Conservation (phyloP, 345 rosid genomes). For the Eucalyptus shirleyi region DNA sequence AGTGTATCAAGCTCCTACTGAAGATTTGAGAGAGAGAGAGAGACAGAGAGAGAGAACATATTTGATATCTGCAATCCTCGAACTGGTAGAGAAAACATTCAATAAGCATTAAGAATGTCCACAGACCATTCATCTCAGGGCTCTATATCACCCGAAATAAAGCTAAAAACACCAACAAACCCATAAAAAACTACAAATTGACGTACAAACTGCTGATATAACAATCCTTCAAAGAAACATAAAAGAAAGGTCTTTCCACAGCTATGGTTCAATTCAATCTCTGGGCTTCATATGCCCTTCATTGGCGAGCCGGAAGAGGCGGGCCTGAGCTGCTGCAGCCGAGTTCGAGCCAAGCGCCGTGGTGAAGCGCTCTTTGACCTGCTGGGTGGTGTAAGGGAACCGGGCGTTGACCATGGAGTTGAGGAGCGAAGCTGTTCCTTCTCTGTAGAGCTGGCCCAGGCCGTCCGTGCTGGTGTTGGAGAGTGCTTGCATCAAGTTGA, state of each 20-base stretch:
- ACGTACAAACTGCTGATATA: background rate
- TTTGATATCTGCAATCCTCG: background rate
- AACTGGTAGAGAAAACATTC: background rate
- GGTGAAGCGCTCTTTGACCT: slow-evolving; percentile 62
- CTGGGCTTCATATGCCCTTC: slow-evolving; percentile 64
- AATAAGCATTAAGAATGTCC: background rate
- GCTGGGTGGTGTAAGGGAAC: slow-evolving; percentile 65
- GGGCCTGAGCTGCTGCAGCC: slow-evolving; percentile 78
- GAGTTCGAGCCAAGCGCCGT: slow-evolving; percentile 45
- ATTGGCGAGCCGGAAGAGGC: slow-evolving; percentile 78
- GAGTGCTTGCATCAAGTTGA: slow-evolving; percentile 77
- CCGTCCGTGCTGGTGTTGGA: slow-evolving; percentile 40
- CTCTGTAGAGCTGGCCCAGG: slow-evolving; percentile 65
- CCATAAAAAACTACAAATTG: background rate
- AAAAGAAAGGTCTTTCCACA: background rate
- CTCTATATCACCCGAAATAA: background rate
- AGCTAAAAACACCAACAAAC: background rate
- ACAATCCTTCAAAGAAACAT: background rate
- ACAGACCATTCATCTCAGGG: background rate
- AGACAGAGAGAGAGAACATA: background rate
- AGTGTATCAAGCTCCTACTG: background rate
- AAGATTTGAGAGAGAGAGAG: background rate
- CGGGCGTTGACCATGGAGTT: slow-evolving; percentile 64
- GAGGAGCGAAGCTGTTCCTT: slow-evolving; percentile 89
- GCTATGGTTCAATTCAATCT: background rate